Percentiles rank a stretch among this genome's conserved stretches.
Evolutionary conservation across 2,329 filamentous ascomycete genomes (phyloP).

Genomic region (Calonectria naviculata): DNA sequence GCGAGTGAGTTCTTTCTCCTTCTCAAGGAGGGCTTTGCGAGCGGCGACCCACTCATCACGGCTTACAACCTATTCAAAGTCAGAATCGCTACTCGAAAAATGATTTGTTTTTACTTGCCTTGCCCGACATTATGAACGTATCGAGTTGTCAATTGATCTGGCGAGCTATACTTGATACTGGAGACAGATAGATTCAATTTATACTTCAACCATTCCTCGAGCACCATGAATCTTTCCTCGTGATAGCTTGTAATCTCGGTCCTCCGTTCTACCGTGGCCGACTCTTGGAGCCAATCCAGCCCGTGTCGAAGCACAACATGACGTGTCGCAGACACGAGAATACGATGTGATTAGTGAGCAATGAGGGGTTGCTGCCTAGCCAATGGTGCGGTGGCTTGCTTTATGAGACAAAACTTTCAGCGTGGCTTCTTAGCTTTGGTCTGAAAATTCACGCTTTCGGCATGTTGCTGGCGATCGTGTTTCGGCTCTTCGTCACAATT

Average conservation of each 20-base stretch:
- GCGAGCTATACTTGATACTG: neutral
- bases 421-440: neutral
- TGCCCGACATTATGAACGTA: slow-evolving; percentile 9
- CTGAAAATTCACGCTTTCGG: neutral
- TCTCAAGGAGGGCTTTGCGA: slow-evolving; percentile 46
- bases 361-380: slow-evolving; percentile 10
- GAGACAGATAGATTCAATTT: neutral
- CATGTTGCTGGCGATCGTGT: neutral
- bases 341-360: slow-evolving; percentile 16
- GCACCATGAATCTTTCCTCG: neutral
- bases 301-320: neutral
- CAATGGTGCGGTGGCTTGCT: neutral
- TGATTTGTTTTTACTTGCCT: neutral
- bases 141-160: neutral
- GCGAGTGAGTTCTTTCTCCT: slow-evolving; percentile 48
- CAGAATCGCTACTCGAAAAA: neutral
- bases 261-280: neutral
- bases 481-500: neutral
- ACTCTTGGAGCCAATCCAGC: neutral
- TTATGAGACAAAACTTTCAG: neutral
- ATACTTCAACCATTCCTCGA: neutral
- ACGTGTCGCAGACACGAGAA: neutral
- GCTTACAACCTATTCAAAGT: slow-evolving; percentile 41
- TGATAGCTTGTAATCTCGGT: neutral
- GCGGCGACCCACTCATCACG: slow-evolving; percentile 48